phyloP scores from a whole-genome alignment of 768 basidiomycete genomes.

The Panellus pusillus region DNA sequence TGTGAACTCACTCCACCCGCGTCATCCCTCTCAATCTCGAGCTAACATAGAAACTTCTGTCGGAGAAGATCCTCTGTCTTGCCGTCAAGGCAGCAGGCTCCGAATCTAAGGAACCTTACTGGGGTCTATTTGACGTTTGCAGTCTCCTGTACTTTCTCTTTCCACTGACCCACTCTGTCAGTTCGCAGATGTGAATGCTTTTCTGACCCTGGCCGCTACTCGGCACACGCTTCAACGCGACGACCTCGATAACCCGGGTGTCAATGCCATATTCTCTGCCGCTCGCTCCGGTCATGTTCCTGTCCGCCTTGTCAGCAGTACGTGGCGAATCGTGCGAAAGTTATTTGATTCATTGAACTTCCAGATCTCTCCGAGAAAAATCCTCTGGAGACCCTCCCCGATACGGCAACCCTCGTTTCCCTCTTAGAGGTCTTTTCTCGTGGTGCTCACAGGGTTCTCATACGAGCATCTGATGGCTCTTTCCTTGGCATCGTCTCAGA shows the following conservation, averaged over 20 bases:
- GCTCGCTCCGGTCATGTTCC: conserved; percentile 75
- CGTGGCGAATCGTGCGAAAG: conserved; percentile 25
- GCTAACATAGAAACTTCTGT: conserved; percentile 53
- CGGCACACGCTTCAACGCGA: conserved; percentile 65
- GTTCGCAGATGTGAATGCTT: conserved; percentile 89
- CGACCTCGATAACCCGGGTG: conserved; percentile 59
- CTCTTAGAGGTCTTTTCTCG: conserved; percentile 66
- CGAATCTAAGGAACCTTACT: conserved; percentile 30
- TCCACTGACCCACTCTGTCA: conserved; percentile 27
- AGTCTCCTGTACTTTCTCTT: neutral
- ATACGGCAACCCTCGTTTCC: conserved; percentile 63
- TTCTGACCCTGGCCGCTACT: conserved; percentile 79
- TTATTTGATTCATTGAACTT: neutral
- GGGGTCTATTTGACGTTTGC: conserved; percentile 77
- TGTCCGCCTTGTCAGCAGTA: conserved; percentile 77
- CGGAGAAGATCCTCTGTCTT: conserved; percentile 64
- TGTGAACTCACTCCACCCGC: neutral
- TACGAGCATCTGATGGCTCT: conserved; percentile 45
- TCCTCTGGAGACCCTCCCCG: conserved; percentile 60
- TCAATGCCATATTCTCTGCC: conserved; percentile 69
- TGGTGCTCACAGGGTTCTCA: conserved; percentile 71
- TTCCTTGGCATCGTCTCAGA: conserved; percentile 79
- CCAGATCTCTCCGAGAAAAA: conserved; percentile 87
- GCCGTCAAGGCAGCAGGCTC: conserved; percentile 46
- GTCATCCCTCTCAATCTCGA: neutral